Percentiles rank a stretch among this genome's conserved stretches.
Conservation (phyloP, 2,329 filamentous ascomycete genomes). For the Scytalidium lignicola region DNA sequence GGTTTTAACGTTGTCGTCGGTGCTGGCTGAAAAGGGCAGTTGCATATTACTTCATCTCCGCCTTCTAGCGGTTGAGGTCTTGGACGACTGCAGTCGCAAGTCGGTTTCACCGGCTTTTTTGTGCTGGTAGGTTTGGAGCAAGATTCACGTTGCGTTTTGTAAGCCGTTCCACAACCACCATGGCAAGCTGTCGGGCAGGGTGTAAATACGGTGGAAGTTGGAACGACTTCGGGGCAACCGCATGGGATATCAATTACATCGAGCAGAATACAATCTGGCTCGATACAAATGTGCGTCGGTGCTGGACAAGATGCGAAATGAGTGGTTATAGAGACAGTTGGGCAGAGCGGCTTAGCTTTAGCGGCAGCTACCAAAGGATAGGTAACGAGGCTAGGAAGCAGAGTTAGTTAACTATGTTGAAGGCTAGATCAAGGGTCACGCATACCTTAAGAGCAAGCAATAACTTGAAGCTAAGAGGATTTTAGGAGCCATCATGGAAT, state of each 20-base stretch:
- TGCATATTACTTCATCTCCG: neutral
- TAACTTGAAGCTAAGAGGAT: too few relatives aligned
- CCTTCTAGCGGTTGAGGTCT: too few relatives aligned
- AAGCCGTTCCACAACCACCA: constrained; percentile 8
- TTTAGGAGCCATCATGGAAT: too few relatives aligned
- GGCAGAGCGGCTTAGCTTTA: constrained; percentile 8
- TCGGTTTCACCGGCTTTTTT: too few relatives aligned
- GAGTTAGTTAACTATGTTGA: too few relatives aligned
- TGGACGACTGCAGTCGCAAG: too few relatives aligned
- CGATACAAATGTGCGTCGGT: constrained; percentile 8
- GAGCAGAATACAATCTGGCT: constrained; percentile 15
- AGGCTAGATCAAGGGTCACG: too few relatives aligned
- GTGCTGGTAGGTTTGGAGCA: too few relatives aligned
- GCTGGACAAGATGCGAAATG: constrained; percentile 7
- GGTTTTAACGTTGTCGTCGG: neutral
- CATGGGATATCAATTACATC: constrained; percentile 16
- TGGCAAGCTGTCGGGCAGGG: constrained; percentile 15
- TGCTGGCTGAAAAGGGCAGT: neutral
- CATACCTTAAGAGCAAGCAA: too few relatives aligned
- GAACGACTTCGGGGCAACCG: constrained; percentile 18
- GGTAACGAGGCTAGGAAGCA: too few relatives aligned
- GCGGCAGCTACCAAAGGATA: too few relatives aligned
- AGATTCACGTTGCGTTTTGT: neutral
- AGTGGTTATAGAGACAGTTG: constrained; percentile 18
- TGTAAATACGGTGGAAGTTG: constrained; percentile 16